Conservation (phyloP, 352 stramenopile species). For the Globisporangium paddicum region DNA sequence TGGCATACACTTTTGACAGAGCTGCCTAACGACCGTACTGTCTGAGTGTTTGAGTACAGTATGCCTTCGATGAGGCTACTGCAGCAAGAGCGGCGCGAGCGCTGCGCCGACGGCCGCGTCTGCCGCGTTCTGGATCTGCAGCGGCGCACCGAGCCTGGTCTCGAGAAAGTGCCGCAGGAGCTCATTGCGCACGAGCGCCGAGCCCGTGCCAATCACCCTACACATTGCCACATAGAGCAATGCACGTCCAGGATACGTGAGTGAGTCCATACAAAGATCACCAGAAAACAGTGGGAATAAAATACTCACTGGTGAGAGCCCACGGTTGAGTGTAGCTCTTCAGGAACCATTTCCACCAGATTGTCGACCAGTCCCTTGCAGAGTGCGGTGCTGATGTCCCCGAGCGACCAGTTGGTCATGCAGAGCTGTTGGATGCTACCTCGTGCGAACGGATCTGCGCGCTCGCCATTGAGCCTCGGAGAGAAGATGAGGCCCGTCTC, state of each 20-base stretch:
- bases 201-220: conserved; percentile 74
- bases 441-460: conserved; percentile 25
- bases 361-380: conserved; percentile 65
- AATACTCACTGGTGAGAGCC: conserved; percentile 35
- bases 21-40: too few relatives aligned
- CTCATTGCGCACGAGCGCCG: conserved; percentile 59
- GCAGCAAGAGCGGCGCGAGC: conserved; percentile 30
- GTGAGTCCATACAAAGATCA: too few relatives aligned
- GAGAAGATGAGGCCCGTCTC: conserved; percentile 52
- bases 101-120: conserved; percentile 61
- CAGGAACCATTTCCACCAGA: conserved; percentile 63
- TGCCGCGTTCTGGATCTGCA: conserved; percentile 39
- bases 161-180: conserved; percentile 52
- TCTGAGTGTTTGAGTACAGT: too few relatives aligned
- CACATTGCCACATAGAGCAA: too few relatives aligned
- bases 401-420: conserved; percentile 66
- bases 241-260: too few relatives aligned
- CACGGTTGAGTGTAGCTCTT: conserved; percentile 26
- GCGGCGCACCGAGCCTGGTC: conserved; percentile 22
- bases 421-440: conserved; percentile 43
- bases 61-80: too few relatives aligned
- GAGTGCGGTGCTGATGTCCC: conserved; percentile 66
- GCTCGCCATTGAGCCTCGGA: conserved; percentile 73
- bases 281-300: too few relatives aligned
- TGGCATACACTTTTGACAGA: too few relatives aligned